Evolutionary conservation across 768 basidiomycete species (phyloP), one percentile per base, ranked within the genome.

Genomic region (Lepiota venenata): DNA sequence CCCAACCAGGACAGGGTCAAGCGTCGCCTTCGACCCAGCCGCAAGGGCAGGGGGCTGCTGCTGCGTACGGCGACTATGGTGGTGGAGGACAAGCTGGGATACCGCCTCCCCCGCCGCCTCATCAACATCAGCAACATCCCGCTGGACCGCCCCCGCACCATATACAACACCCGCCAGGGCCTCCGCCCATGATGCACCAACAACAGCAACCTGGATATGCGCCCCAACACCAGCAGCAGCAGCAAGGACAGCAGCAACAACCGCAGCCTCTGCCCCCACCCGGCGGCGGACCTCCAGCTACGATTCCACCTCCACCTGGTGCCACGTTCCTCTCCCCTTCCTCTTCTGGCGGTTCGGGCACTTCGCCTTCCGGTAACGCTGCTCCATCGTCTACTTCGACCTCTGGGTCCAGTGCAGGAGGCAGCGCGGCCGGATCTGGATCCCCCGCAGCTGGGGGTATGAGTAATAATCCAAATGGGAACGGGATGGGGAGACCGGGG

Each of bases 101-200:
- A 52, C 53, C 21, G 63, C 64, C 44, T 20, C 56, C 56, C 14
- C 67, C 60, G 15, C 63, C 42, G 37, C 66, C 63, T 16, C 64
- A 57, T 38, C 66, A 66, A 20, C 66, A 65, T 22, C 58, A 51
- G 25, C 56, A 49, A 54, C 48, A 47, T 47, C 60, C 32, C 32
- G 32, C 8, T 11, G 32, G 50, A 10, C 61, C 56, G 15, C 61
- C 55, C 25, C 57, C 55, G 29, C 61, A 62, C 47, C 49, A 52
- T 40, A 58, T 58, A 21, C 64, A 62, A 20, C 65, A 55, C 1
- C 60, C 50, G 2, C 55, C 49, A 4, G 41, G 47, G 46, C 46
- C 56, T 0, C 50, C 52, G 16, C 40, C 22, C 18, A 36, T 55
- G 53, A 32, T 59, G 29, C 59, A 35, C 22, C 57, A 60, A 9